These are phyloP conservation scores for Cyberlindnera subsufficiens DNA, from an alignment of 805 yeast species.

Conservation along the genomic window DNA sequence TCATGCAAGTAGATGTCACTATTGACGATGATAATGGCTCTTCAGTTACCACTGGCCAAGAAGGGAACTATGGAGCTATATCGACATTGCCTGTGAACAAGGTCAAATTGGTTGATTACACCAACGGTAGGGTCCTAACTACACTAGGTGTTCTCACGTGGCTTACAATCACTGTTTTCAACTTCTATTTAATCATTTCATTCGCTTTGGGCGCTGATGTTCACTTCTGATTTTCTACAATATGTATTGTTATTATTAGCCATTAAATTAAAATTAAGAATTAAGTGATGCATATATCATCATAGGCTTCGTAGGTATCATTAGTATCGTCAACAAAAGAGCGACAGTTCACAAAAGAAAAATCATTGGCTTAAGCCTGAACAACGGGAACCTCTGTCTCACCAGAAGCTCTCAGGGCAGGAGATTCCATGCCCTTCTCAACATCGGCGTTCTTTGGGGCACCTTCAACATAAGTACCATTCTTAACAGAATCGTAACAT, in stretches of 20 bases:
- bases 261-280: too few relatives aligned
- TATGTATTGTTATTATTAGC: too few relatives aligned
- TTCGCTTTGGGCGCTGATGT: conserved; percentile 46
- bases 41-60: conserved; percentile 4
- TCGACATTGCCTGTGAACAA: conserved; percentile 1
- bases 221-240: conserved; percentile 29
- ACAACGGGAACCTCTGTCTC: conserved; percentile 25
- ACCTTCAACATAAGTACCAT: conserved; percentile 12
- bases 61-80: conserved; percentile 21
- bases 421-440: conserved; percentile 13
- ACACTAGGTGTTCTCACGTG: conserved; percentile 55
- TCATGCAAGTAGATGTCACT: conserved; percentile 51
- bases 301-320: too few relatives aligned
- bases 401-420: conserved; percentile 27
- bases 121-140: conserved; percentile 55
- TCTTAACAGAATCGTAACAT: conserved; percentile 14
- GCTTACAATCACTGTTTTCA: conserved; percentile 65
- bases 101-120: conserved; percentile 50
- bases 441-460: conserved; percentile 11
- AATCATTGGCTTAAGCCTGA: background rate
- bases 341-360: background rate
- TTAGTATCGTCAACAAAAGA: background rate
- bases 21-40: conserved; percentile 5
- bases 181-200: conserved; percentile 58
- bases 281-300: too few relatives aligned